Evolutionary conservation across 2,329 filamentous ascomycete genomes (phyloP).

Genomic region (Aspergillus fumigatiaffinis): DNA sequence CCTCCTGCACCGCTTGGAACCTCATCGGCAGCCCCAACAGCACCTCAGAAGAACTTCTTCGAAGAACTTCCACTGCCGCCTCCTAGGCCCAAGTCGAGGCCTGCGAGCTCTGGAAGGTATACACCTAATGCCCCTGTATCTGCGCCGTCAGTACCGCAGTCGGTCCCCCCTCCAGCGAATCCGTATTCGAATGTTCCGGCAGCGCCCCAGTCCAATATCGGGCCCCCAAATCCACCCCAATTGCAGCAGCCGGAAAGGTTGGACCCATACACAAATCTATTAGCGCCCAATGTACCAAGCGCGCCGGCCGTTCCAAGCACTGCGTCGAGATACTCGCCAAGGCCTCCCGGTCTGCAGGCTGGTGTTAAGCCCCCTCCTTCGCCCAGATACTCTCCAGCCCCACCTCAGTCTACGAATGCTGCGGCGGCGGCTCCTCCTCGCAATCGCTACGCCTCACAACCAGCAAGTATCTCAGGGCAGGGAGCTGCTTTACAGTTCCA

Average conservation of each 20-base stretch:
- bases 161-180: conserved; percentile 13
- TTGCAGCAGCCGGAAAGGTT: conserved; percentile 30
- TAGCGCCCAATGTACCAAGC: conserved; percentile 26
- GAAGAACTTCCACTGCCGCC: conserved; percentile 66
- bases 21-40: conserved; percentile 26
- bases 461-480: conserved; percentile 24
- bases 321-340: conserved; percentile 42
- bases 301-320: conserved; percentile 25
- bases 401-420: conserved; percentile 28
- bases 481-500: conserved; percentile 50
- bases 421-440: conserved; percentile 22
- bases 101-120: conserved; percentile 45
- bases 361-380: conserved; percentile 34
- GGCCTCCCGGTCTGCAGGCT: conserved; percentile 30
- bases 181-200: conserved; percentile 17
- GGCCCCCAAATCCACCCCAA: conserved; percentile 16
- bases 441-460: conserved; percentile 41
- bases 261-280: conserved; percentile 28
- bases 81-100: conserved; percentile 52
- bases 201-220: conserved; percentile 17
- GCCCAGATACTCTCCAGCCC: conserved; percentile 45
- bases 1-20: conserved; percentile 26
- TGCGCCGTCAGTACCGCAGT: conserved; percentile 14
- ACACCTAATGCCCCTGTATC: conserved; percentile 31
- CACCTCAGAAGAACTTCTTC: conserved; percentile 59